These are phyloP conservation scores for Rhizopogon sp. DNA, from an alignment of 768 basidiomycete species.

Conservation along the genomic window DNA sequence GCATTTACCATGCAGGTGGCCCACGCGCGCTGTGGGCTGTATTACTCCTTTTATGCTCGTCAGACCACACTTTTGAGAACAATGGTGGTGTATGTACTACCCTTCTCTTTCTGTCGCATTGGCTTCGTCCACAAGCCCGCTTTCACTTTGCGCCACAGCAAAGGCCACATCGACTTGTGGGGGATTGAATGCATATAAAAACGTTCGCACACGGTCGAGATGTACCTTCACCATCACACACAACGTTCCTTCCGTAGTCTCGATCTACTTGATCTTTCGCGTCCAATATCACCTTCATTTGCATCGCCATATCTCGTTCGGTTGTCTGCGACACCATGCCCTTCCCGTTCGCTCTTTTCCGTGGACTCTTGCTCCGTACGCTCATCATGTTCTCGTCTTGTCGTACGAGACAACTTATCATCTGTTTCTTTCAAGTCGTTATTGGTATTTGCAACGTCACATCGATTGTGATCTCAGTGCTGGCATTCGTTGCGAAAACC, in stretches of 20 bases:
- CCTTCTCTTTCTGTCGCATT: background rate
- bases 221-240: background rate
- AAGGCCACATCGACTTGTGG: background rate
- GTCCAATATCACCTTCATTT: conserved; percentile 6
- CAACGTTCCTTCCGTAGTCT: background rate
- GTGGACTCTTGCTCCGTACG: conserved; percentile 16
- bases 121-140: background rate
- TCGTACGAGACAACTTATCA: background rate
- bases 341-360: conserved; percentile 18
- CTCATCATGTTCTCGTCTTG: background rate
- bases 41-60: background rate
- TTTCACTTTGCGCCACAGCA: background rate
- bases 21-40: background rate
- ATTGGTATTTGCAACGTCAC: conserved; percentile 11
- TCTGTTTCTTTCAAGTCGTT: conserved; percentile 8
- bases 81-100: background rate
- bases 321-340: conserved; percentile 24
- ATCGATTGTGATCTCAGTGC: conserved; percentile 11
- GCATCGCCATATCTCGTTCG: background rate
- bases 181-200: background rate
- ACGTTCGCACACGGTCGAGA: background rate
- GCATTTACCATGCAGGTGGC: background rate
- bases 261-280: conserved; percentile 1
- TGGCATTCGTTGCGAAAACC: conserved; percentile 15
- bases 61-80: background rate